Percentiles rank a stretch among this genome's conserved stretches.
phyloP scores from a whole-genome alignment of 495 filamentous ascomycete species.

The Cercophora scortea region DNA sequence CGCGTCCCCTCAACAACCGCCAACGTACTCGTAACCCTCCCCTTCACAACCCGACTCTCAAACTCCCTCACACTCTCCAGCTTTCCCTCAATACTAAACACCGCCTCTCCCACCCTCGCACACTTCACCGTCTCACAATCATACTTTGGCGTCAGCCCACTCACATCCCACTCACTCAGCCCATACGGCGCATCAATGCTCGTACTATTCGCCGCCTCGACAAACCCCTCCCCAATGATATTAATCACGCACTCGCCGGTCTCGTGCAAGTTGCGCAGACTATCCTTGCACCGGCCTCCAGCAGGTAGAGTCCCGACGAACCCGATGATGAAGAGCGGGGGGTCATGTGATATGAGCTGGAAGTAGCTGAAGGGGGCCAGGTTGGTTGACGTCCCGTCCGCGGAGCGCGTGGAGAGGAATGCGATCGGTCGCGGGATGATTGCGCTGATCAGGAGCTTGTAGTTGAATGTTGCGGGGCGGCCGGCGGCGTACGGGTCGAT shows the following conservation, averaged over 20 bases:
- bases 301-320: constrained; percentile 47
- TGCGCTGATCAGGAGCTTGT: constrained; percentile 84
- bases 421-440: constrained; percentile 75
- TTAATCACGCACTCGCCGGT: constrained; percentile 76
- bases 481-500: constrained; percentile 77
- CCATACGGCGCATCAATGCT: constrained; percentile 74
- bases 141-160: constrained; percentile 62
- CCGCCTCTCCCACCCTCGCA: constrained; percentile 71
- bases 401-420: constrained; percentile 43
- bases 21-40: constrained; percentile 64
- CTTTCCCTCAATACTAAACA: constrained; percentile 75
- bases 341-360: constrained; percentile 78
- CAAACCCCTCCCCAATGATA: constrained; percentile 73
- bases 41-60: constrained; percentile 57
- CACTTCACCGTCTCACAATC: constrained; percentile 58
- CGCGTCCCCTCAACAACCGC: constrained; percentile 76
- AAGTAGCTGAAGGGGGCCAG: constrained; percentile 85
- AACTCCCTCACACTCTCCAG: constrained; percentile 68
- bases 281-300: constrained; percentile 56
- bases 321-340: constrained; percentile 80
- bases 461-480: constrained; percentile 64
- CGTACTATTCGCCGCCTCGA: constrained; percentile 82
- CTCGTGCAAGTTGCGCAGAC: constrained; percentile 62
- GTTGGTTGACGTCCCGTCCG: constrained; percentile 47
- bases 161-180: constrained; percentile 71